These are phyloP conservation scores for Pleurotus salmoneostramineus DNA, from an alignment of 768 basidiomycete species.

Conservation along the genomic window DNA sequence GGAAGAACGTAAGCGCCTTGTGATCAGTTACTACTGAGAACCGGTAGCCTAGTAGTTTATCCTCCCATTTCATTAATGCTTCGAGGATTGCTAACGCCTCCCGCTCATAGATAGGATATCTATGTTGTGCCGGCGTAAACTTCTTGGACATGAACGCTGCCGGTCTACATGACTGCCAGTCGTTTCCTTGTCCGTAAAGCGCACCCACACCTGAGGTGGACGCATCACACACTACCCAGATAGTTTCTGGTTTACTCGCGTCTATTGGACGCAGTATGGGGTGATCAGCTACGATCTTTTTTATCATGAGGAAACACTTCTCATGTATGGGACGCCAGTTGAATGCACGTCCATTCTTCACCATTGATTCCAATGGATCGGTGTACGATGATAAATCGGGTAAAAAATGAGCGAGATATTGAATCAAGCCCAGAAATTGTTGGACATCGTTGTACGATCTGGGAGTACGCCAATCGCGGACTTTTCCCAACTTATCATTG, in stretches of 20 bases:
- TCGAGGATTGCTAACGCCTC: constrained; percentile 13
- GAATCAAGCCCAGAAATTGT: constrained; percentile 32
- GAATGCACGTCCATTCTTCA: constrained; percentile 21
- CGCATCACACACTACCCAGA: constrained; percentile 24
- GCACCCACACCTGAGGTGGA: constrained; percentile 21
- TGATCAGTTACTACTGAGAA: constrained; percentile 24
- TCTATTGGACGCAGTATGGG: constrained; percentile 20
- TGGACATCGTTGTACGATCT: constrained; percentile 29
- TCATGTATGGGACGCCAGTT: constrained; percentile 21
- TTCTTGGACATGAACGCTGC: constrained; percentile 19
- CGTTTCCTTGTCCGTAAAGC: constrained; percentile 22
- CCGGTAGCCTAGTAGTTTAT: constrained; percentile 20
- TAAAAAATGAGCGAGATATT: constrained; percentile 33
- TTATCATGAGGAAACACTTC: constrained; percentile 18
- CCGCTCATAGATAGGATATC: constrained; percentile 14
- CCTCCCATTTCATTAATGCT: constrained; percentile 24
- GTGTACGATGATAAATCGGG: constrained; percentile 29
- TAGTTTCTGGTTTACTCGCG: constrained; percentile 12
- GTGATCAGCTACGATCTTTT: constrained; percentile 15
- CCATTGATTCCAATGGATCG: constrained; percentile 23
- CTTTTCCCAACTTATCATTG: constrained; percentile 26
- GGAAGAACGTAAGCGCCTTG: constrained; percentile 19
- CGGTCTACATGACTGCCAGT: constrained; percentile 19
- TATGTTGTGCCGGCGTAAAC: constrained; percentile 14
- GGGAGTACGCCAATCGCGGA: constrained; percentile 30